Evolutionary conservation across 1,284 basidiomycete genomes (phyloP).

Genomic region (Cryptococcus sp.): DNA sequence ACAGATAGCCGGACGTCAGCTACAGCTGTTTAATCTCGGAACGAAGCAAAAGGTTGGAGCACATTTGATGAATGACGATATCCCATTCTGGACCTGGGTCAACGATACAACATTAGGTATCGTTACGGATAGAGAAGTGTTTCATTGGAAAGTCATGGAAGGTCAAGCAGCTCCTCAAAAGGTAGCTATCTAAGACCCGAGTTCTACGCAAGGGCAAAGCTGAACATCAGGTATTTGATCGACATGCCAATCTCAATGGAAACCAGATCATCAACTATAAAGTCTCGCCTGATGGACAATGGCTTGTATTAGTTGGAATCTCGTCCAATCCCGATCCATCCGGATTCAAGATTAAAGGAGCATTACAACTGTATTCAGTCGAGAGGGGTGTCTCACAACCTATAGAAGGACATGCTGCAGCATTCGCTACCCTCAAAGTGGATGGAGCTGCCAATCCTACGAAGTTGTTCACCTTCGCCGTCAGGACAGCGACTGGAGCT

Average conservation of each 20-base stretch:
- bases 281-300: slow-evolving; percentile 86
- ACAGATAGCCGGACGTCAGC: slow-evolving; percentile 73
- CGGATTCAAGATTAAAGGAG: slow-evolving; percentile 96
- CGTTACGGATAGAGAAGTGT: slow-evolving; percentile 91
- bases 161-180: slow-evolving; percentile 42
- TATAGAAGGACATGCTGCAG: slow-evolving; percentile 97
- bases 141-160: slow-evolving; percentile 74
- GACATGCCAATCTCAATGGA: slow-evolving; percentile 88
- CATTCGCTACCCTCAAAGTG: slow-evolving; percentile 87
- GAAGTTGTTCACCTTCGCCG: slow-evolving; percentile 94
- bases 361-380: slow-evolving; percentile 84
- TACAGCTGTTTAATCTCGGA: slow-evolving; percentile 98
- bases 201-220: too few species aligned
- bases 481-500: slow-evolving; percentile 90
- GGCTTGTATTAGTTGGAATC: slow-evolving; percentile 95
- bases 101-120: slow-evolving; percentile 85
- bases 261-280: slow-evolving; percentile 99
- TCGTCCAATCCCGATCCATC: slow-evolving; percentile 82
- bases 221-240: slow-evolving; percentile 81
- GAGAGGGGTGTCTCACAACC: slow-evolving; percentile 90
- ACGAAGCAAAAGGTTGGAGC: slow-evolving; percentile 97
- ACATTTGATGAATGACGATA: slow-evolving; percentile 88
- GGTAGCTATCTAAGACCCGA: too few species aligned
- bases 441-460: slow-evolving; percentile 78
- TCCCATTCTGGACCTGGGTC: slow-evolving; percentile 99